These are phyloP conservation scores for Chaetoceros tenuissimus DNA, from an alignment of 108 stramenopile genomes.

Conservation along the genomic window DNA sequence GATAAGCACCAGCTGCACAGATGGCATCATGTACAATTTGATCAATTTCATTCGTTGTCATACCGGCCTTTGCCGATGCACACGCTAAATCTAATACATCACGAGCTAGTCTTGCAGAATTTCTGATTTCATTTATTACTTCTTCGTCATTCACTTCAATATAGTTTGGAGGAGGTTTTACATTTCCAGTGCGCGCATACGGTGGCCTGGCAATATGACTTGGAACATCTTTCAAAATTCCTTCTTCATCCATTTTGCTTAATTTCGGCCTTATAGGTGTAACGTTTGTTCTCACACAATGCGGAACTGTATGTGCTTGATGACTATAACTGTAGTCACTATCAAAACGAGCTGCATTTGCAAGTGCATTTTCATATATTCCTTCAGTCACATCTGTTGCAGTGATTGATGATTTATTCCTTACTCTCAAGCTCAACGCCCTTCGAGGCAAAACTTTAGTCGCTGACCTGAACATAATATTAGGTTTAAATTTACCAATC, in stretches of 20 bases:
- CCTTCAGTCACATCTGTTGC: background rate
- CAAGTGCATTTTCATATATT: background rate
- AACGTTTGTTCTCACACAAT: background rate
- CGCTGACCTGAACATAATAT: no score
- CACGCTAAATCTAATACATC: conserved; percentile 52
- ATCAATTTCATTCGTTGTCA: conserved; percentile 93
- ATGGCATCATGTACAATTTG: conserved; percentile 69
- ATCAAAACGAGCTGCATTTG: background rate
- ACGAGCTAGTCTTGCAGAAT: conserved; percentile 55
- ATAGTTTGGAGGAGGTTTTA: conserved; percentile 28
- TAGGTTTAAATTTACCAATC: no score
- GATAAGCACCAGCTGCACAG: conserved; percentile 74
- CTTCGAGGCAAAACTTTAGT: no score
- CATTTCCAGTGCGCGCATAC: conserved; percentile 54
- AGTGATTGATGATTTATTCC: background rate
- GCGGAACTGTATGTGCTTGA: background rate
- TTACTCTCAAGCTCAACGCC: background rate
- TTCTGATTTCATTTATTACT: conserved; percentile 37
- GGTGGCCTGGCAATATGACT: conserved; percentile 39
- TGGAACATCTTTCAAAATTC: conserved; percentile 12
- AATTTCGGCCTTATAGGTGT: background rate
- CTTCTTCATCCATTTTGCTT: background rate
- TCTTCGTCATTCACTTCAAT: conserved; percentile 37
- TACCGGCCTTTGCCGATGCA: conserved; percentile 45
- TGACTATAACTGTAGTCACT: background rate